phyloP scores from a whole-genome alignment of 129 eudicot genomes.

The Flaveria robusta region DNA sequence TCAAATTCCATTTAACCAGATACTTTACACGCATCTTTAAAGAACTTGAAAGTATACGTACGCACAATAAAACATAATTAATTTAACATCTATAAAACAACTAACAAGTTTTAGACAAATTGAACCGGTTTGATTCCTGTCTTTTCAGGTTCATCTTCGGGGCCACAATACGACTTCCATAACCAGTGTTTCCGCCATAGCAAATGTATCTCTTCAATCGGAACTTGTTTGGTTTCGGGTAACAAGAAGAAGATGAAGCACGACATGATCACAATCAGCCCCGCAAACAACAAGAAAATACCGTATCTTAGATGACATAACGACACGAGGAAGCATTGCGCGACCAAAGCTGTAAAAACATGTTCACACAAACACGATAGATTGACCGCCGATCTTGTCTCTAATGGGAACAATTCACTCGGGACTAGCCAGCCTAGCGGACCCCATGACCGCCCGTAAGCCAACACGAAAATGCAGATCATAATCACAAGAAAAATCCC shows the following conservation, averaged over 20 bases:
- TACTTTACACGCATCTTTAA: neutral
- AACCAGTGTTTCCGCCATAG: conserved; percentile 69
- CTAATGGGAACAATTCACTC: conserved; percentile 88
- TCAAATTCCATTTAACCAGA: neutral
- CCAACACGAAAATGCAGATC: conserved; percentile 77
- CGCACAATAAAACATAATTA: neutral
- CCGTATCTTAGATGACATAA: conserved; percentile 79
- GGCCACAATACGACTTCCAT: conserved; percentile 64
- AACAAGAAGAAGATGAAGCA: conserved; percentile 63
- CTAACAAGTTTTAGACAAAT: conserved; percentile 18
- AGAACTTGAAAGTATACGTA: neutral
- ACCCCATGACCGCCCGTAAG: conserved; percentile 95
- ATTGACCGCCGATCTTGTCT: conserved; percentile 98
- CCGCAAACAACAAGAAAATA: conserved; percentile 72
- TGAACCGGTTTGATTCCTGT: conserved; percentile 26
- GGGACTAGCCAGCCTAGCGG: conserved; percentile 96
- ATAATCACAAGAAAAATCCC: conserved; percentile 63
- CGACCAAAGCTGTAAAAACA: conserved; percentile 80
- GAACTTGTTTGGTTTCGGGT: conserved; percentile 90
- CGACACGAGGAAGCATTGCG: conserved; percentile 70
- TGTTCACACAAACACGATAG: conserved; percentile 87
- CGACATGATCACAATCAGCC: conserved; percentile 57
- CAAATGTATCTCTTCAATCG: conserved; percentile 80
- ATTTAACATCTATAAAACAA: neutral
- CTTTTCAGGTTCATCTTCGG: conserved; percentile 30